Percentiles rank a stretch among this genome's conserved stretches.
Evolutionary conservation across 345 rosid species (phyloP).

Genomic region (Boechera divaricarpa): DNA sequence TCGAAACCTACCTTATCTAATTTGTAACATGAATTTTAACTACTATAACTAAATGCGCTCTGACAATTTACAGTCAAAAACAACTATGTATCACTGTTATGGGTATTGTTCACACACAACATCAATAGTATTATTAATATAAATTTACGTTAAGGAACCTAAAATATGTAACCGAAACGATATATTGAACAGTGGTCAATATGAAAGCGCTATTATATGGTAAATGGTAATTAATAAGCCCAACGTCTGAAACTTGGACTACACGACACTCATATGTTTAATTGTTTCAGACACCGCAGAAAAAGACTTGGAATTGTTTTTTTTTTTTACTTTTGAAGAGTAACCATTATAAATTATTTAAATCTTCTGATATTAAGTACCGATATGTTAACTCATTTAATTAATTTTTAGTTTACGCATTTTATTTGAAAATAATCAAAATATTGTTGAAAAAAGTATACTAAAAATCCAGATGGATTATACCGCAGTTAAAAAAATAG

Average conservation of each 20-base stretch:
- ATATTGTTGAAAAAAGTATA: background rate
- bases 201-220: background rate
- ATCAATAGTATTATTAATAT: background rate
- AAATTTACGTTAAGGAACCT: background rate
- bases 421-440: background rate
- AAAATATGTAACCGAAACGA: background rate
- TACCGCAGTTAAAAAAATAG: background rate
- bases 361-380: background rate
- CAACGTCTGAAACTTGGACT: conserved; percentile 28
- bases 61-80: background rate
- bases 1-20: background rate
- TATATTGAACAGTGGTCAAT: background rate
- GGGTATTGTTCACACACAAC: background rate
- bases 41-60: background rate
- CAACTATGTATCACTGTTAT: background rate
- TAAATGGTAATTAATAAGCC: background rate
- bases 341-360: background rate
- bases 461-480: background rate
- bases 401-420: background rate
- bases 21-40: background rate
- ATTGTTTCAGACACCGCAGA: conserved; percentile 1
- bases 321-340: background rate
- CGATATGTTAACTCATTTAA: background rate
- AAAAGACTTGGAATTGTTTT: background rate
- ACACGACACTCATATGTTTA: conserved; percentile 13